phyloP scores from a whole-genome alignment of 2,329 filamentous ascomycete species.

The Microcyclospora tardicrescens region DNA sequence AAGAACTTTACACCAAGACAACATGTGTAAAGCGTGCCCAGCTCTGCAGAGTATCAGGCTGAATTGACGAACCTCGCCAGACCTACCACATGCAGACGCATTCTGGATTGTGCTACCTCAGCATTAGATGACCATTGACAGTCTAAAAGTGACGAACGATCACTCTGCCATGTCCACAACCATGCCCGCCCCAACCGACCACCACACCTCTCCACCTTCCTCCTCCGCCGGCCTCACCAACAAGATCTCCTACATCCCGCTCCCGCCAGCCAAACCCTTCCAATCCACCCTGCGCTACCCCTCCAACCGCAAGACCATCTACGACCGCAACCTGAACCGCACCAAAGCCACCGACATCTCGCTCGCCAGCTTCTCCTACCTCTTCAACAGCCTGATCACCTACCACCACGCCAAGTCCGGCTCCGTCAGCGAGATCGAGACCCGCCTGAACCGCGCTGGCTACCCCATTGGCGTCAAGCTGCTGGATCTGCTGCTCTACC shows the following conservation, averaged over 20 bases:
- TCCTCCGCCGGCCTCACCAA: background rate
- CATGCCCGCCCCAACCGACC: too few relatives aligned
- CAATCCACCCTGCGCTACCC: slow-evolving; percentile 64
- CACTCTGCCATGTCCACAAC: too few relatives aligned
- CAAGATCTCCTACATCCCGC: slow-evolving; percentile 8
- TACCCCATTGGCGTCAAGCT: slow-evolving; percentile 89
- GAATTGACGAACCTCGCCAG: too few relatives aligned
- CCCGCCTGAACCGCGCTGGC: slow-evolving; percentile 38
- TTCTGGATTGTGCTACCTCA: too few relatives aligned
- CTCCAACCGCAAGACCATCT: slow-evolving; percentile 92
- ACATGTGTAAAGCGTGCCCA: too few relatives aligned
- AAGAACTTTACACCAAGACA: too few relatives aligned
- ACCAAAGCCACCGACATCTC: slow-evolving; percentile 79
- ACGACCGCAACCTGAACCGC: slow-evolving; percentile 87
- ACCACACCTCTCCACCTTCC: too few relatives aligned
- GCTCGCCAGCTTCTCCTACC: slow-evolving; percentile 85
- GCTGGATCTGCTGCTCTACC: slow-evolving; percentile 86
- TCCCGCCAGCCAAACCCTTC: slow-evolving; percentile 22
- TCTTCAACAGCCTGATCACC: slow-evolving; percentile 92
- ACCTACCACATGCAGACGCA: too few relatives aligned
- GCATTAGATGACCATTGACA: too few relatives aligned
- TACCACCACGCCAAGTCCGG: slow-evolving; percentile 87
- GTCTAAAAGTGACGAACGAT: too few relatives aligned
- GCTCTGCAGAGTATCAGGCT: too few relatives aligned
- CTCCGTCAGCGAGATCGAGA: slow-evolving; percentile 82